Base-by-base conservation (phyloP, 1,284 basidiomycete species). In the Pascua guehoae region DNA sequence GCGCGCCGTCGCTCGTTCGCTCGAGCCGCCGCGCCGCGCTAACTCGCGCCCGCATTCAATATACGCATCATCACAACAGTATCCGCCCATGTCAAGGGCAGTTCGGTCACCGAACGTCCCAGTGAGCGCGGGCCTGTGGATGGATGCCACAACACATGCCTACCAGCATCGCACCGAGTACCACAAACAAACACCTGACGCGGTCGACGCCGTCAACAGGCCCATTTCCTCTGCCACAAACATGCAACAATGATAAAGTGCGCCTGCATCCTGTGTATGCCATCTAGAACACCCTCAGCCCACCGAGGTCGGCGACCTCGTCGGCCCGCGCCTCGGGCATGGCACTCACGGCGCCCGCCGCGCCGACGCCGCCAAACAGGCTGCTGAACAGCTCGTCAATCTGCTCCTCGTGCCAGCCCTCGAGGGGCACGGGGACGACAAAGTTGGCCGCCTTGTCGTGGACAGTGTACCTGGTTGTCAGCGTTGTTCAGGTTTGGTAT, bases 381-480 rank as follows among this genome's bases (percentile, higher is more conserved):
- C 88, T 90, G 41, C 85, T 82, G 74, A 97, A 96, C 51, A 96
- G 75, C 72, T 96, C 92, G 71, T 96, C 92, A 58, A 91, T 84
- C 78, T 96, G 92, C 69, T 91, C 89, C 62, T 95, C 91, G 62
- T 92, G 89, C 93, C 93, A 97, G 18, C 64, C 51, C 12, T 55
- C 65, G 1, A 83, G 79, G 8, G 85, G 84, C 5, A 93, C 85
- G 11, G 93, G 92, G 1, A 92, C 89, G 86, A 94, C 94, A 71
- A 95, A 95, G 72, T 92, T 91, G 71, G 90, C 88, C 43, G 94
- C 78, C 78, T 95, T 96, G 68, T 95, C 90, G 70, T 96, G 93
- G 1, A 90, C 86, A 60, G 94, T 88, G 73, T 91, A 95, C 60
- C 90, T 89, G 69, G 24, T 60, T 47, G 63, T 63, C 37, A 48